Conservation (phyloP, 2,329 filamentous ascomycete species). For the Diplocarpon mali region DNA sequence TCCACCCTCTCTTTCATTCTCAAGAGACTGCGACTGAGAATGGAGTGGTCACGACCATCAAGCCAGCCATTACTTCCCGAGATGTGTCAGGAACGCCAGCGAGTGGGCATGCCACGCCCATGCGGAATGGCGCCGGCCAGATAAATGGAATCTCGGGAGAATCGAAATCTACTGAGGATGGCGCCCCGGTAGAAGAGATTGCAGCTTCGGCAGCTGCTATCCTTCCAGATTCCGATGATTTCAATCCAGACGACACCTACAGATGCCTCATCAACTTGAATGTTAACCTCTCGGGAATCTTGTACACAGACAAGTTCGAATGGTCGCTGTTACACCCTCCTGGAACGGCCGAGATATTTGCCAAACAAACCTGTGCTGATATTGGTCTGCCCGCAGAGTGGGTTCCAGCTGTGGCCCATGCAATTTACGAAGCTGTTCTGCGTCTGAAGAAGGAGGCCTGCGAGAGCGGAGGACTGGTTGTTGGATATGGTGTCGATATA, state of each 20-base stretch:
- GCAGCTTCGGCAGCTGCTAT: conserved; percentile 60
- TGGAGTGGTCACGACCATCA: conserved; percentile 26
- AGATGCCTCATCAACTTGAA: conserved; percentile 85
- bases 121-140: conserved; percentile 36
- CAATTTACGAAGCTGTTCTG: conserved; percentile 90
- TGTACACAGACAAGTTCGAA: conserved; percentile 96
- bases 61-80: conserved; percentile 20
- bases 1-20: conserved; percentile 83
- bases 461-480: conserved; percentile 79
- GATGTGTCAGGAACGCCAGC: conserved; percentile 34
- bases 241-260: conserved; percentile 89
- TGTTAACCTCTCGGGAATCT: conserved; percentile 79
- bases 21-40: conserved; percentile 27
- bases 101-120: conserved; percentile 47
- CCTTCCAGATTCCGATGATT: conserved; percentile 55
- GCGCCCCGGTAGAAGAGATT: conserved; percentile 36
- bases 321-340: conserved; percentile 91
- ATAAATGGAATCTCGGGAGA: conserved; percentile 38
- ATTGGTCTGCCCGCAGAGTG: conserved; percentile 84
- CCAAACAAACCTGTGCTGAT: conserved; percentile 85
- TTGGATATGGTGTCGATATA: conserved; percentile 61
- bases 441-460: conserved; percentile 93
- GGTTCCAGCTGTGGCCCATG: conserved; percentile 88
- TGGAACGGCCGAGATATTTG: conserved; percentile 85
- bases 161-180: conserved; percentile 33